Evolutionary conservation across 2,329 filamentous ascomycete species (phyloP), one percentile per base, ranked within the genome.

Genomic region (Pseudogymnoascus sp.): DNA sequence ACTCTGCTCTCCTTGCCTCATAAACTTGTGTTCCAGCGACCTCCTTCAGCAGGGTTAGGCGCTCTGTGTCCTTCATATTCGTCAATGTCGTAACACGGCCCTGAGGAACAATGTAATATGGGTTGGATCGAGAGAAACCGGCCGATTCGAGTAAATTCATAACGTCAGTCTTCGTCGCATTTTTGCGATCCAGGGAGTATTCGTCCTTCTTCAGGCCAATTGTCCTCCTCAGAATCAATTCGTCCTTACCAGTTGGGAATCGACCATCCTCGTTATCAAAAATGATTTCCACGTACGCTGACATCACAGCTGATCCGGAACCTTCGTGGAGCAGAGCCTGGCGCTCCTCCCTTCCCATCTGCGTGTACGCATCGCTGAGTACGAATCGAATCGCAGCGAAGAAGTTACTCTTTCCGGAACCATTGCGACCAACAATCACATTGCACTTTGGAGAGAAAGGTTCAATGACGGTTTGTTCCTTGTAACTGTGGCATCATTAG

Each of bases 401-500:
- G 83, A 99, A 99, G 78, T 99, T 99, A 75, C 91, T 97, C 82
- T 99, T 99, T 71, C 94, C 94, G 2, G 94, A 97, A 67, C 94
- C 94, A 86, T 99, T 99, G 79, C 94, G 93, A 67, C 94, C 94
- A 71, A 99, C 94, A 70, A 99, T 96, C 68, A 99, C 92, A 79
- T 99, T 99, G 70, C 93, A 94, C 70, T 95, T 95, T 60, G 93
- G 88, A 47, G 93, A 97, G 76, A 99, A 99, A 64, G 93, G 93
- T 73, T 99, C 94, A 73, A 97, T 97, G 74, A 97, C 90, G 59
- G 91, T 97, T 75, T 99, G 95, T 73, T 99, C 93, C 81, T 99
- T 99, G 85, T 99, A 99, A 82, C 92, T 96, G 70, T 61, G 28
- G 28, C 9, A 34, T 20, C 5, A 32, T 54, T 50, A 65, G 61